Base-by-base conservation (phyloP, 805 yeast genomes). In the Suhomyces vadensis region DNA sequence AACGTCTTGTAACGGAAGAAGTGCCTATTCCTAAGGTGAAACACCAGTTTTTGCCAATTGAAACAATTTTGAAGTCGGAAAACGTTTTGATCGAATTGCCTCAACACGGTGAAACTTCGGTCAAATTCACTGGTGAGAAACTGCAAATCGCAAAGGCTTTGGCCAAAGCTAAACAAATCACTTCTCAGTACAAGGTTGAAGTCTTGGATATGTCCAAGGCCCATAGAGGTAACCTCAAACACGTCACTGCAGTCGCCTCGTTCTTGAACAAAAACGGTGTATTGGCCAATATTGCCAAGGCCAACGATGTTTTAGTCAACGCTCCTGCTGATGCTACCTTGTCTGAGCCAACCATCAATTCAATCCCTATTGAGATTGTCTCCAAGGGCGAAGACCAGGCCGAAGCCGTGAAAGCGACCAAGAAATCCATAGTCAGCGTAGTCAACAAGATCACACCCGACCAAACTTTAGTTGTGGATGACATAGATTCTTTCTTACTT, bases 141-240 rank as follows among this genome's bases (percentile, higher is more conserved):
- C 57, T 62, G 10, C 74, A 79, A 43, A 76, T 91, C 40, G 56
- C 73, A 9, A 67, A 69, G 13, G 97, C 97, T 14, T 71, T 84
- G 49, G 72, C 71, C 22, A 69, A 66, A 47, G 87, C 92, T 11
- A 78, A 82, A 62, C 61, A 73, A 39, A 71, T 80, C 33, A 78
- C 94, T 25, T 71, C 81, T 38, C 74, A 78, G 43, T 81, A 75
- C 59, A 70, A 75, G 44, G 79, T 83, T 31, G 89, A 83, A 51
- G 67, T 81, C 26, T 74, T 94, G 58, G 96, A 90, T 56, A 83
- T 94, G 63, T 82, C 95, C 8, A 84, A 79, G 64, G 96, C 98
- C 23, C 97, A 94, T 63, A 87, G 89, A 57, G 87, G 86, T 51
- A 80, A 87, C 58, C 59, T 79, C 42, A 62, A 70, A 13, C 98